phyloP scores from a whole-genome alignment of 371 early-diverging fungal species.

The Mortierella sp. region DNA sequence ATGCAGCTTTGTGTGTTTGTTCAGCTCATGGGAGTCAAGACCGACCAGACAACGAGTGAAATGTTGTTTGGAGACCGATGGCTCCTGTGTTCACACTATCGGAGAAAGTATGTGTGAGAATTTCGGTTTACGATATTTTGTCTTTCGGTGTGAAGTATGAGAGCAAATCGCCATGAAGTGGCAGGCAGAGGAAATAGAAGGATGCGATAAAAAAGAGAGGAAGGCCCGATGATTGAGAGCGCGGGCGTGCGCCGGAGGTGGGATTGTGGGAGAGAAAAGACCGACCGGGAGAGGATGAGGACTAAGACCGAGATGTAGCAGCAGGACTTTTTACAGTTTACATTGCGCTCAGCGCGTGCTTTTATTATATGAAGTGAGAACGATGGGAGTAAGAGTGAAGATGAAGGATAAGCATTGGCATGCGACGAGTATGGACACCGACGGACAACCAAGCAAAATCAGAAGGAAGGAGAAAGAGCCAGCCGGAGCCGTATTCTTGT shows the following conservation, averaged over 20 bases:
- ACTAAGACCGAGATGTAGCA: not conserved
- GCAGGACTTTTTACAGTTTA: not conserved
- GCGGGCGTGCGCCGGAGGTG: not conserved
- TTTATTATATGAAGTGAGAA: not conserved
- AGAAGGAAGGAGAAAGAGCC: too few species aligned
- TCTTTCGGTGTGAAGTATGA: not conserved
- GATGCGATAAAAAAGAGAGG: not conserved
- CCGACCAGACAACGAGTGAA: not conserved
- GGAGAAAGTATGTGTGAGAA: not conserved
- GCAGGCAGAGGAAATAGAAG: not conserved
- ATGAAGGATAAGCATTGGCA: not conserved
- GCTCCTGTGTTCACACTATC: not conserved
- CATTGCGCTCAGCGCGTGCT: not conserved
- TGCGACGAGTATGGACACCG: not conserved
- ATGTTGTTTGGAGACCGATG: constrained; percentile 9
- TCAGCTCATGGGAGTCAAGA: not conserved
- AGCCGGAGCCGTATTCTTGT: too few species aligned
- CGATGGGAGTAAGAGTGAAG: not conserved
- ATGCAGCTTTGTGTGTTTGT: not conserved
- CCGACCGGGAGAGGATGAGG: constrained; percentile 4
- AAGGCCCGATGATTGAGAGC: not conserved
- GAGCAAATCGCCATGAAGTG: not conserved
- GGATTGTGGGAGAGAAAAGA: constrained; percentile 3
- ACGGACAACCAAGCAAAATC: too few species aligned
- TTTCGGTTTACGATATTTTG: not conserved